Percentiles rank a stretch among this genome's conserved stretches.
Evolutionary conservation across 169 alveolate species (phyloP).

Genomic region (Cryptosporidium baileyi): DNA sequence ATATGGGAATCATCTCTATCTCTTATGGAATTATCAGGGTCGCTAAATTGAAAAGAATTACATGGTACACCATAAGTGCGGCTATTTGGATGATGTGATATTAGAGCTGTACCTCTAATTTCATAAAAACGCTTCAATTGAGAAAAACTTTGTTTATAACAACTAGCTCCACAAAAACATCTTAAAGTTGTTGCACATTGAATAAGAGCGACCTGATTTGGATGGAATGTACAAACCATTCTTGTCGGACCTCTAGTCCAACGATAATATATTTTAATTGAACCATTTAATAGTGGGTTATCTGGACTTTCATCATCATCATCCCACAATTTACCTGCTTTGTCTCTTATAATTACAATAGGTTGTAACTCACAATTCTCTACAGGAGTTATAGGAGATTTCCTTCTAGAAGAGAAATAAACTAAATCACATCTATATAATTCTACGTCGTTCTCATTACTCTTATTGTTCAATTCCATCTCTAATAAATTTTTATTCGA

Average conservation of each 20-base stretch:
- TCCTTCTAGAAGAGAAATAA: conserved; percentile 73
- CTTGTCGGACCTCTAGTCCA: conserved; percentile 83
- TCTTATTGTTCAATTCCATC: too few species aligned
- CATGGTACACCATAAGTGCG: conserved; percentile 82
- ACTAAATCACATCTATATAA: conserved; percentile 74
- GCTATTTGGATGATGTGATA: conserved; percentile 78
- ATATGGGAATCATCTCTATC: conserved; percentile 78
- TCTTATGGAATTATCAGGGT: conserved; percentile 73
- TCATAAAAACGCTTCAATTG: conserved; percentile 77
- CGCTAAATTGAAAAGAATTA: conserved; percentile 78
- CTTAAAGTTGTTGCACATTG: conserved; percentile 80
- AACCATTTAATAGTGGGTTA: conserved; percentile 71
- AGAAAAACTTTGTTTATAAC: conserved; percentile 76
- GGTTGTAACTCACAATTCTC: conserved; percentile 82
- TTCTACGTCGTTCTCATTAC: conserved; percentile 22
- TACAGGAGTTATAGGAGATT: conserved; percentile 79
- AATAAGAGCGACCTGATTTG: conserved; percentile 76
- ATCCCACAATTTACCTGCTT: conserved; percentile 75
- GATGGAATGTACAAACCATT: conserved; percentile 81
- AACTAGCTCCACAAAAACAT: conserved; percentile 78
- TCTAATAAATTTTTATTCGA: neutral
- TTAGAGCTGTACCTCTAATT: conserved; percentile 74
- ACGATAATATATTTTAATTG: conserved; percentile 74
- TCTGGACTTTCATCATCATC: conserved; percentile 71
- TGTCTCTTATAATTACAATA: conserved; percentile 77